These are phyloP conservation scores for Populus euphratica DNA, from an alignment of 345 rosid species.

Conservation along the genomic window DNA sequence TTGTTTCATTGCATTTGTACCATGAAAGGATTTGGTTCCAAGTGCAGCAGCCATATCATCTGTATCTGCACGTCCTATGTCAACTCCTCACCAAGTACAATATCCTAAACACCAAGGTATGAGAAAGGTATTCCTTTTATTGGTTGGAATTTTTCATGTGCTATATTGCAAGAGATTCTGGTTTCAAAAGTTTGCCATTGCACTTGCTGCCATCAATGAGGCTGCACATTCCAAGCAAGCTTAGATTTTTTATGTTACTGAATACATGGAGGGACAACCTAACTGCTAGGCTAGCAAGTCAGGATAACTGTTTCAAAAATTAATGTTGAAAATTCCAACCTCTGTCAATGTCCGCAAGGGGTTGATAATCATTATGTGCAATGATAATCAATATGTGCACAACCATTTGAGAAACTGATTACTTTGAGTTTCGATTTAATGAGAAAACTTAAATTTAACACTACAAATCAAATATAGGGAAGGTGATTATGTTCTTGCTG, in stretches of 20 bases:
- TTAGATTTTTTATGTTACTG: slow-evolving; percentile 1
- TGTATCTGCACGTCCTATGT: slow-evolving; percentile 45
- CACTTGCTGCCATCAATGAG: background rate
- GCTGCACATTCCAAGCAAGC: background rate
- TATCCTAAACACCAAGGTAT: slow-evolving; percentile 36
- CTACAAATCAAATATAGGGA: background rate
- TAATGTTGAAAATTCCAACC: background rate
- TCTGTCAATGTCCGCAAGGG: background rate
- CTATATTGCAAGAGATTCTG: background rate
- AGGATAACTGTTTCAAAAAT: background rate
- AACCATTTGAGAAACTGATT: background rate
- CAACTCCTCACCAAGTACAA: slow-evolving; percentile 49
- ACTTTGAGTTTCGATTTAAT: background rate
- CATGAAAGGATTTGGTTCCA: slow-evolving; percentile 57
- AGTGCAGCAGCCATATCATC: slow-evolving; percentile 45
- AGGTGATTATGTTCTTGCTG: background rate
- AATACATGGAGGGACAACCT: background rate
- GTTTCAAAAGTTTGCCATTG: background rate
- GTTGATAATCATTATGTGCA: background rate
- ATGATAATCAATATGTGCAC: background rate
- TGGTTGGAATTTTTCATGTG: background rate
- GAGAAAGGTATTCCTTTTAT: background rate
- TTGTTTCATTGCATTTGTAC: slow-evolving; percentile 12
- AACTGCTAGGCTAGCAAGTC: background rate
- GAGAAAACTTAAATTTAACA: background rate